These are phyloP conservation scores for Plantago elongata DNA, from an alignment of 257 asterid species.

Conservation along the genomic window DNA sequence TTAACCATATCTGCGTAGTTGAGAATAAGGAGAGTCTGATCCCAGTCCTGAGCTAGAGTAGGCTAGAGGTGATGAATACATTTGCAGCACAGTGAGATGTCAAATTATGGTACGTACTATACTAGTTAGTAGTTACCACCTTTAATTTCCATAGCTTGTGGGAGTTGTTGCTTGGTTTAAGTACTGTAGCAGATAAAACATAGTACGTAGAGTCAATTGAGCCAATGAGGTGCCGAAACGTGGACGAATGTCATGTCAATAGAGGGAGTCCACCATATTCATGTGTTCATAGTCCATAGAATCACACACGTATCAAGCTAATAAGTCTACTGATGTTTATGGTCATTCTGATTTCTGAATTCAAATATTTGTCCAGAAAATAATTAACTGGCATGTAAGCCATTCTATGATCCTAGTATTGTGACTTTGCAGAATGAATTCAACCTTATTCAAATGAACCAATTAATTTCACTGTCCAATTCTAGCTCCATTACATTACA, in stretches of 20 bases:
- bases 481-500: no score
- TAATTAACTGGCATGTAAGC: no score
- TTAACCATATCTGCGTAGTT: not conserved
- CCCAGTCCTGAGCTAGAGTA: no score
- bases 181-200: not conserved
- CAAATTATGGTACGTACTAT: no score
- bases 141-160: not conserved
- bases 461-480: no score
- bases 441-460: not conserved
- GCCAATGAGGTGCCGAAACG: constrained; percentile 8
- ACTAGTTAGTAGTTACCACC: no score
- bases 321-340: no score
- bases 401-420: constrained; percentile 4
- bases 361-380: not conserved
- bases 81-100: no score
- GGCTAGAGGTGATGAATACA: no score
- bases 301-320: not conserved
- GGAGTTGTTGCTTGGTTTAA: not conserved
- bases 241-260: constrained; percentile 9
- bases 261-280: not conserved
- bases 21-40: no score
- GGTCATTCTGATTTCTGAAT: not conserved
- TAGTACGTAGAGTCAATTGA: constrained; percentile 3
- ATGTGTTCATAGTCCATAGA: not conserved
- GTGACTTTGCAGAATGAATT: not conserved